These are phyloP conservation scores for Penstemon eatonii DNA, from an alignment of 257 asterid genomes.

Conservation along the genomic window DNA sequence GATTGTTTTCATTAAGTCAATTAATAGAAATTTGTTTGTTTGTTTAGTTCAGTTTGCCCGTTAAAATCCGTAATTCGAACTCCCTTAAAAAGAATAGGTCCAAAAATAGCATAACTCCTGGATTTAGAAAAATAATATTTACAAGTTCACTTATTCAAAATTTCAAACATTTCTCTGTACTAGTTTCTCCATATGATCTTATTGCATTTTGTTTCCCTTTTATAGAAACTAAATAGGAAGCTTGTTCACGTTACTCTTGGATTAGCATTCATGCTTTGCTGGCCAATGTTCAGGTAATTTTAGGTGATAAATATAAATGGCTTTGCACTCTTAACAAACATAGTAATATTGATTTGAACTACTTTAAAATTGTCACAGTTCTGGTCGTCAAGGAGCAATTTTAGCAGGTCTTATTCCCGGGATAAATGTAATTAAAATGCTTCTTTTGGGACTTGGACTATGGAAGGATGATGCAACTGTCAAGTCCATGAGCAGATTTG, in stretches of 20 bases:
- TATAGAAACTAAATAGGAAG: constrained; percentile 57
- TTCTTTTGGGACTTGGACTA: constrained; percentile 79
- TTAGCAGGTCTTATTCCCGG: constrained; percentile 75
- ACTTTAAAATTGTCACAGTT: constrained; percentile 45
- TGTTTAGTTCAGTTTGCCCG: neutral
- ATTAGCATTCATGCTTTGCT: constrained; percentile 89
- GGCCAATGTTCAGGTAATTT: constrained; percentile 98
- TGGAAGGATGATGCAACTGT: constrained; percentile 86
- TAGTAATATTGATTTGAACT: constrained; percentile 28
- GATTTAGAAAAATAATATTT: neutral
- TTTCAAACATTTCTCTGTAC: neutral
- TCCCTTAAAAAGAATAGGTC: too few species aligned
- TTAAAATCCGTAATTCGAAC: too few species aligned
- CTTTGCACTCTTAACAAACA: neutral
- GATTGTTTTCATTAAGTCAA: too few species aligned
- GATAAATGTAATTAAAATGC: constrained; percentile 66
- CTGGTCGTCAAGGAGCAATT: constrained; percentile 77
- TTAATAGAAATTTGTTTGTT: neutral
- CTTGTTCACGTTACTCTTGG: constrained; percentile 85
- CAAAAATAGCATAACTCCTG: too few species aligned
- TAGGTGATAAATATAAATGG: constrained; percentile 15
- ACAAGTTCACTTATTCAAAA: neutral
- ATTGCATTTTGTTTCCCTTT: constrained; percentile 3
- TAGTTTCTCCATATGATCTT: neutral
- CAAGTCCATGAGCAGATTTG: constrained; percentile 91